A percentile compares a stretch with the other conserved stretches of the same genome.
phyloP scores from a whole-genome alignment of 768 basidiomycete species.

The Pleurotus ostreatus region DNA sequence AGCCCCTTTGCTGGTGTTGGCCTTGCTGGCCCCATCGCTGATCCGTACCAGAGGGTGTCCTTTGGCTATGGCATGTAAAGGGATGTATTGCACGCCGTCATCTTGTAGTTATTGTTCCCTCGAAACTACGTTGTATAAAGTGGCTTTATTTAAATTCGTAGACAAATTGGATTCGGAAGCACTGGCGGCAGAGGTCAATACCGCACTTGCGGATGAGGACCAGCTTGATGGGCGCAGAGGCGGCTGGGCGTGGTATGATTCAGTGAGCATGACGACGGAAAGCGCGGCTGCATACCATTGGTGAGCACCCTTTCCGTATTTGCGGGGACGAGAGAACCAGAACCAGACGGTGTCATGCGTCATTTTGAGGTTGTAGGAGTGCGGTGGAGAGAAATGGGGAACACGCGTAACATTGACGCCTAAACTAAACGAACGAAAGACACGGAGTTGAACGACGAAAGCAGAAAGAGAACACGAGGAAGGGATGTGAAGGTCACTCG shows the following conservation, averaged over 20 bases:
- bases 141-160: slow-evolving; percentile 22
- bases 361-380: slow-evolving; percentile 50
- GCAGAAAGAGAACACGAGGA: too few species aligned
- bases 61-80: slow-evolving; percentile 81
- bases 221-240: slow-evolving; percentile 94
- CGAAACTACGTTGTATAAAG: slow-evolving; percentile 47
- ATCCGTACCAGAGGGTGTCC: slow-evolving; percentile 71
- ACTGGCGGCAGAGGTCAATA: slow-evolving; percentile 95
- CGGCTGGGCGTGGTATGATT: slow-evolving; percentile 51
- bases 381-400: slow-evolving; percentile 8
- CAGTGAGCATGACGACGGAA: not conserved
- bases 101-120: slow-evolving; percentile 64
- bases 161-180: slow-evolving; percentile 59
- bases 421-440: too few species aligned
- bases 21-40: slow-evolving; percentile 52
- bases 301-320: slow-evolving; percentile 92
- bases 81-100: slow-evolving; percentile 49
- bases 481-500: too few species aligned
- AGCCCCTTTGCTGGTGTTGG: slow-evolving; percentile 53
- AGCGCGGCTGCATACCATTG: slow-evolving; percentile 63
- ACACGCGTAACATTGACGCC: too few species aligned
- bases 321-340: slow-evolving; percentile 88
- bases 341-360: slow-evolving; percentile 93
- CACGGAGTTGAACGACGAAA: too few species aligned
- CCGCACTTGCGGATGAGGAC: slow-evolving; percentile 96